These are phyloP conservation scores for Hypoxylon fragiforme DNA, from an alignment of 495 filamentous ascomycete species.

Conservation along the genomic window DNA sequence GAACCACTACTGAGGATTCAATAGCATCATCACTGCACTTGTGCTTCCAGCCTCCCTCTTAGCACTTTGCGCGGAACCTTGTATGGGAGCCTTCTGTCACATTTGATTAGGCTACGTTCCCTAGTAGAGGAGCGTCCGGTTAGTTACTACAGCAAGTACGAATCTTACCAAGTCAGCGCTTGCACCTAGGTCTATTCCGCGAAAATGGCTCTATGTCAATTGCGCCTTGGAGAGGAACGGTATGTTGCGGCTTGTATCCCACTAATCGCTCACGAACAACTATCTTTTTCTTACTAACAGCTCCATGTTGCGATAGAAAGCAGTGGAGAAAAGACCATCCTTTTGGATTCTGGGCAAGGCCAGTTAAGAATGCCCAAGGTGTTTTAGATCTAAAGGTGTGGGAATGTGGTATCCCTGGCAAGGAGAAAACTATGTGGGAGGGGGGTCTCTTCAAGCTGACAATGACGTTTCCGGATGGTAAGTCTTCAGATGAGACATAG, in stretches of 20 bases:
- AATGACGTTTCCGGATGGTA: constrained; percentile 93
- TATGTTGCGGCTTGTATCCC: constrained; percentile 43
- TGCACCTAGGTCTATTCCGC: background rate
- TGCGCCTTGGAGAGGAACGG: constrained; percentile 90
- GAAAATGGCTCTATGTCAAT: constrained; percentile 83
- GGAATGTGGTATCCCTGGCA: constrained; percentile 96
- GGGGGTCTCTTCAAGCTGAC: constrained; percentile 93
- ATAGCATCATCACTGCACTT: constrained; percentile 2
- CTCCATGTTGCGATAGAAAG: constrained; percentile 61
- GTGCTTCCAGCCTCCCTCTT: constrained; percentile 1
- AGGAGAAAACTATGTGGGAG: constrained; percentile 95
- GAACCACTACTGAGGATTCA: background rate
- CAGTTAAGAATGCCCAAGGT: constrained; percentile 74
- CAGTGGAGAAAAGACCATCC: constrained; percentile 97
- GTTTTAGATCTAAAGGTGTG: constrained; percentile 91
- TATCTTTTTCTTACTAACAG: constrained; percentile 10
- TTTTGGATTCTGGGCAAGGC: constrained; percentile 95
- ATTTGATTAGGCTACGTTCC: background rate
- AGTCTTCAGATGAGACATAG: constrained; percentile 37
- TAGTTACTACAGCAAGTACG: background rate
- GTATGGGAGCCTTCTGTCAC: background rate
- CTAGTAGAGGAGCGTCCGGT: background rate
- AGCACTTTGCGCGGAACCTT: constrained; percentile 6
- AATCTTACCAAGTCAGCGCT: background rate
- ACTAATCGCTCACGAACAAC: background rate